phyloP scores from a whole-genome alignment of 208 protist genomes.

The Porcisia deanei region DNA sequence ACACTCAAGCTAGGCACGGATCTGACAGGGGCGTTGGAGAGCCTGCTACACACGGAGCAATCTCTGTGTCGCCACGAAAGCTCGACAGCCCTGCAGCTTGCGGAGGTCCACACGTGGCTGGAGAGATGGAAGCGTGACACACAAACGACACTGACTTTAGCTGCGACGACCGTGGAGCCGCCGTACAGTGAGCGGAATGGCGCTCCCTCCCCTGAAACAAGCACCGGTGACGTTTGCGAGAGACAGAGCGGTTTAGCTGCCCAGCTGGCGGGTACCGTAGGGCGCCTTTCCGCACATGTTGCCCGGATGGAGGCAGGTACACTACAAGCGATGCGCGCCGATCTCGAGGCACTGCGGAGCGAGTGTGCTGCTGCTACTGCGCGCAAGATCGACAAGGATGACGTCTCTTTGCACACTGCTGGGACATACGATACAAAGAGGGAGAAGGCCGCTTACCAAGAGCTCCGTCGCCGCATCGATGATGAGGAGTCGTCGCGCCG shows the following conservation, averaged over 20 bases:
- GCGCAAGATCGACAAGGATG: not conserved
- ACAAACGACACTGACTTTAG: not conserved
- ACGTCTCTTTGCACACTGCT: not conserved
- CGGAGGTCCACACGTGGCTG: constrained; percentile 7
- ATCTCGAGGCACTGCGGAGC: constrained; percentile 9
- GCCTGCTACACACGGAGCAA: constrained; percentile 21
- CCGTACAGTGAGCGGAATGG: not conserved
- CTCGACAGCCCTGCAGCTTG: constrained; percentile 4
- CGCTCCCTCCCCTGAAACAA: not conserved
- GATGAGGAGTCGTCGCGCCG: constrained; percentile 3
- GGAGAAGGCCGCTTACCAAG: not conserved
- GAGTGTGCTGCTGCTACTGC: constrained; percentile 4
- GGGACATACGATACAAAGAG: not conserved
- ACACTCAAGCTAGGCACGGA: constrained; percentile 30
- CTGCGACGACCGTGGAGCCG: not conserved
- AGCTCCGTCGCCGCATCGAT: constrained; percentile 1
- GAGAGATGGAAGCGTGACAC: constrained; percentile 6
- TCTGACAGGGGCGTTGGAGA: constrained; percentile 37
- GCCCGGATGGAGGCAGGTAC: not conserved
- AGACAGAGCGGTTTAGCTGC: not conserved
- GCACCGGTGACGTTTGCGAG: not conserved
- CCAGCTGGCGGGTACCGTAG: not conserved
- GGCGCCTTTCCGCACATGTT: not conserved
- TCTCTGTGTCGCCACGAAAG: constrained; percentile 21
- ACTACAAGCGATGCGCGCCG: constrained; percentile 2